Evolutionary conservation across 1,139 yeast species (phyloP).

Genomic region (Blastobotrys buckinghamii): DNA sequence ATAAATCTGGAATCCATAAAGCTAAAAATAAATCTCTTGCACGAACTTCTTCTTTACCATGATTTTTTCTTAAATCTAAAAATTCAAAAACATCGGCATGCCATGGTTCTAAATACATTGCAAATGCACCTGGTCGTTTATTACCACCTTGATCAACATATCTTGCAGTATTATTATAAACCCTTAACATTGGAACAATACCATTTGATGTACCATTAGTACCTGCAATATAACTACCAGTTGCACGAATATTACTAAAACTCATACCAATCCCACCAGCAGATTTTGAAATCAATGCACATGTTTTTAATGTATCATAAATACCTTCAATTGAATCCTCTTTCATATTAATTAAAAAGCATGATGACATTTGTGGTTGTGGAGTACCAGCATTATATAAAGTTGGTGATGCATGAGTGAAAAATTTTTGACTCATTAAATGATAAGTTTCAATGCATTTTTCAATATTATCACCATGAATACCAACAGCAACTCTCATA

Average conservation of each 20-base stretch:
- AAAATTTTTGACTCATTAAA: conserved; percentile 75
- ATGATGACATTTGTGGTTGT: conserved; percentile 79
- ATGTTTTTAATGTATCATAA: conserved; percentile 76
- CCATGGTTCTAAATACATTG: conserved; percentile 88
- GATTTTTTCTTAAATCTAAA: conserved; percentile 79
- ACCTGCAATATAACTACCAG: conserved; percentile 84
- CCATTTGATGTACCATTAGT: conserved; percentile 89
- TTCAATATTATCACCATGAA: conserved; percentile 70
- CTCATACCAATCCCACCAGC: conserved; percentile 92
- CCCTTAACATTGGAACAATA: conserved; percentile 83
- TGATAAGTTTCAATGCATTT: conserved; percentile 74
- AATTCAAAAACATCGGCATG: conserved; percentile 82
- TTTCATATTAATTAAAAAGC: conserved; percentile 83
- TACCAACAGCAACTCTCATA: conserved; percentile 87
- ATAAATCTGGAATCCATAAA: conserved; percentile 86
- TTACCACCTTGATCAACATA: conserved; percentile 94
- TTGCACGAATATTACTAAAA: conserved; percentile 75
- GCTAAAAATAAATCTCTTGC: conserved; percentile 89
- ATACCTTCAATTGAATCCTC: conserved; percentile 91
- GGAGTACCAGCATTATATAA: conserved; percentile 89
- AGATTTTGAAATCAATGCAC: conserved; percentile 81
- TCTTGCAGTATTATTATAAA: conserved; percentile 85
- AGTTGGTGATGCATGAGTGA: conserved; percentile 89
- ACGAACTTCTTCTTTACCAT: conserved; percentile 85
- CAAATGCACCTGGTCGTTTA: conserved; percentile 92